Conservation (phyloP, 164 flowering plant genomes). For the Vitis amurensis region DNA sequence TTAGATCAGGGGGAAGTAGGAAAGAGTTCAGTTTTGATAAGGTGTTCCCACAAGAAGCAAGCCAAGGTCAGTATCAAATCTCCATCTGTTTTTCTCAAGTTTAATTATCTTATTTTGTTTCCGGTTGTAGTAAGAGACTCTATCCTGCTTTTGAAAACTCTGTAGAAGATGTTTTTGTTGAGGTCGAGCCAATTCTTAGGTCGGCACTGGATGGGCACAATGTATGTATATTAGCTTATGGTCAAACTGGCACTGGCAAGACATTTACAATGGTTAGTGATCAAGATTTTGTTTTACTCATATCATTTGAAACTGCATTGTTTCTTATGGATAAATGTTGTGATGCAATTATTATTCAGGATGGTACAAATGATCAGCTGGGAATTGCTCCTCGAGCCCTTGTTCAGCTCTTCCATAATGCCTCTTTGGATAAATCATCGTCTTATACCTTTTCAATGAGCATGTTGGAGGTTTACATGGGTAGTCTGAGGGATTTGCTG, state of each 20-base stretch:
- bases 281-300: not conserved
- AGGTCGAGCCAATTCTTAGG: conserved; percentile 73
- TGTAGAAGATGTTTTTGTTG: conserved; percentile 70
- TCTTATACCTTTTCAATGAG: conserved; percentile 68
- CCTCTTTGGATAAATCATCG: conserved; percentile 36
- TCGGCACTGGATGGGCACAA: conserved; percentile 88
- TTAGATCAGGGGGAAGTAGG: conserved; percentile 43
- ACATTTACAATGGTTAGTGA: conserved; percentile 82
- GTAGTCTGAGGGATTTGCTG: conserved; percentile 69
- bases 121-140: conserved; percentile 18
- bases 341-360: conserved; percentile 36
- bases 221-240: conserved; percentile 83
- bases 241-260: conserved; percentile 94
- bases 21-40: conserved; percentile 70
- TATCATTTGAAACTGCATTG: not conserved
- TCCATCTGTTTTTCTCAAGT: not conserved
- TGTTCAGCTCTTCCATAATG: conserved; percentile 49
- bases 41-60: conserved; percentile 57
- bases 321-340: not conserved
- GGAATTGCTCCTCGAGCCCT: conserved; percentile 80
- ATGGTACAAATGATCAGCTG: conserved; percentile 54
- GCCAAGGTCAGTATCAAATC: conserved; percentile 51
- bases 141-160: conserved; percentile 15
- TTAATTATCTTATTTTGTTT: conserved; percentile 5
- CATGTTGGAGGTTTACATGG: conserved; percentile 90